Evolutionary conservation across 257 asterid species (phyloP).

Genomic region (Ocimum tenuiflorum): DNA sequence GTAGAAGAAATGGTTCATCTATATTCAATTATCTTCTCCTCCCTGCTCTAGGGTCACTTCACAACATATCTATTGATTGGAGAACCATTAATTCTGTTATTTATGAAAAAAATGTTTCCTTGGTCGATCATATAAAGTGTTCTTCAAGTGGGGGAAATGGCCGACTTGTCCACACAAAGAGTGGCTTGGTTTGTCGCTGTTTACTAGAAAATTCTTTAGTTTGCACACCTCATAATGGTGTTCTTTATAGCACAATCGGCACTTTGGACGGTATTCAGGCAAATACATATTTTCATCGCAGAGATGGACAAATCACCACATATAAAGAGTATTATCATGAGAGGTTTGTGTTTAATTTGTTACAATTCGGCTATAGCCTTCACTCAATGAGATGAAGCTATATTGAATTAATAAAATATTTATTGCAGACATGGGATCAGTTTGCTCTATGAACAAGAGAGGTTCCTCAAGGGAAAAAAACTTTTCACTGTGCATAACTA

Average conservation of each 20-base stretch:
- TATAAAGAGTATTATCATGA: slow-evolving; percentile 39
- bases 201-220: slow-evolving; percentile 59
- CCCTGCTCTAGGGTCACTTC: slow-evolving; percentile 31
- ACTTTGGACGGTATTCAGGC: slow-evolving; percentile 35
- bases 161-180: slow-evolving; percentile 33
- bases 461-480: slow-evolving; percentile 42
- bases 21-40: slow-evolving; percentile 56
- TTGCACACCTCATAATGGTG: slow-evolving; percentile 55
- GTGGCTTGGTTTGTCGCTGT: slow-evolving; percentile 50
- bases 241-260: slow-evolving; percentile 40
- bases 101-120: slow-evolving; percentile 1
- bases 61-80: slow-evolving; percentile 44
- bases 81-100: slow-evolving; percentile 31
- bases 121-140: slow-evolving; percentile 15
- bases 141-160: slow-evolving; percentile 12
- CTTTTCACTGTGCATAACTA: slow-evolving; percentile 42
- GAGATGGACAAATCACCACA: slow-evolving; percentile 34
- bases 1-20: slow-evolving; percentile 10
- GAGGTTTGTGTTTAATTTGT: slow-evolving; percentile 29
- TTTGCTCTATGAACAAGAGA: slow-evolving; percentile 37
- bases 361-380: background rate
- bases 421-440: slow-evolving; percentile 51
- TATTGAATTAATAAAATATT: background rate
- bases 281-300: slow-evolving; percentile 32
- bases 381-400: background rate